These are phyloP conservation scores for Darksidea phi DNA, from an alignment of 495 filamentous ascomycete species.

Conservation along the genomic window DNA sequence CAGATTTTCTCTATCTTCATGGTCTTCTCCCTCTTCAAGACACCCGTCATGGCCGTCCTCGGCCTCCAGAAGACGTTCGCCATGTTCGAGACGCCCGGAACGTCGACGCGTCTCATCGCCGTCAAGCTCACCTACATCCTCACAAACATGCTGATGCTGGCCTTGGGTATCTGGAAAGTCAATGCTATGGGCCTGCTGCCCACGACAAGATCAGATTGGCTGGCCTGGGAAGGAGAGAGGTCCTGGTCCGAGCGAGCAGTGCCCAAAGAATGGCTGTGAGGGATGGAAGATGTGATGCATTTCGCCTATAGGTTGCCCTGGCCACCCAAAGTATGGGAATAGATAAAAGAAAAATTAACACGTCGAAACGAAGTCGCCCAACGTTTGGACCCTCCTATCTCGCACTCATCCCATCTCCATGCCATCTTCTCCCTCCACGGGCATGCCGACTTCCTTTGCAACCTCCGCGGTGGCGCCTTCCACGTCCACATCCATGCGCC, in stretches of 20 bases:
- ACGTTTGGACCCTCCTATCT: too few relatives aligned
- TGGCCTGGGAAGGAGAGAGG: constrained; percentile 36
- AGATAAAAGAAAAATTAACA: too few relatives aligned
- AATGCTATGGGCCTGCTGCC: constrained; percentile 95
- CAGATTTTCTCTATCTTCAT: constrained; percentile 99
- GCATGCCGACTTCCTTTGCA: too few relatives aligned
- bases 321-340: too few relatives aligned
- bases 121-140: constrained; percentile 84
- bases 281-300: not conserved
- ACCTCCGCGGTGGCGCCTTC: too few relatives aligned
- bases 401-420: too few relatives aligned
- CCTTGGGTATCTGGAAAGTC: constrained; percentile 91
- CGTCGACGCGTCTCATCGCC: constrained; percentile 63
- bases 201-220: constrained; percentile 42
- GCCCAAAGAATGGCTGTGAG: constrained; percentile 29
- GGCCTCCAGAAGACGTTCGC: constrained; percentile 76
- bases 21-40: constrained; percentile 99
- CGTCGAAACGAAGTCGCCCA: too few relatives aligned
- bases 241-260: constrained; percentile 30
- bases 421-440: too few relatives aligned
- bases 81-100: constrained; percentile 84
- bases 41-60: constrained; percentile 80
- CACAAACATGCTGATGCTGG: constrained; percentile 81
- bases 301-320: not conserved
- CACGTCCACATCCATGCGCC: too few relatives aligned